A percentile compares a stretch with the other conserved stretches of the same genome.
Evolutionary conservation across 2,329 filamentous ascomycete species (phyloP).

Genomic region (Blastomyces silverae): DNA sequence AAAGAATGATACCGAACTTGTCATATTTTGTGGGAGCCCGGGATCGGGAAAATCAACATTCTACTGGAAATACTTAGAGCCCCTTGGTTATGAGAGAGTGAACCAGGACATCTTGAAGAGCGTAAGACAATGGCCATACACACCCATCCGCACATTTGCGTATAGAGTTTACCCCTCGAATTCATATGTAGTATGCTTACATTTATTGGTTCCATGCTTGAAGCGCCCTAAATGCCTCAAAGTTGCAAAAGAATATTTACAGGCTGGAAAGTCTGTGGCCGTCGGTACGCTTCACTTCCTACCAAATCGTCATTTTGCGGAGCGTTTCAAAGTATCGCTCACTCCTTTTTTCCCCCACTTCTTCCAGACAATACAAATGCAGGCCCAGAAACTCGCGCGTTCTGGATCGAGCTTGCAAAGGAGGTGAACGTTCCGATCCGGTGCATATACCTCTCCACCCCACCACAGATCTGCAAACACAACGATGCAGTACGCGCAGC

Average conservation of each 20-base stretch:
- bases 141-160: background rate
- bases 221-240: slow-evolving; percentile 61
- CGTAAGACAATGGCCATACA: slow-evolving; percentile 33
- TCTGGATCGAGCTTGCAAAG: slow-evolving; percentile 70
- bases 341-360: slow-evolving; percentile 4
- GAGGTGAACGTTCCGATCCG: slow-evolving; percentile 68
- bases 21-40: slow-evolving; percentile 82
- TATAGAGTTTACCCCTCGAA: background rate
- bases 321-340: slow-evolving; percentile 17
- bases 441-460: slow-evolving; percentile 76
- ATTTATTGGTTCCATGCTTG: slow-evolving; percentile 16
- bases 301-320: background rate
- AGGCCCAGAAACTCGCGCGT: slow-evolving; percentile 64
- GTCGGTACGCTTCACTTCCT: slow-evolving; percentile 55
- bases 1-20: slow-evolving; percentile 61
- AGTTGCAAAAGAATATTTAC: slow-evolving; percentile 59
- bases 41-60: slow-evolving; percentile 90
- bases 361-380: slow-evolving; percentile 87
- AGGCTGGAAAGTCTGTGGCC: slow-evolving; percentile 61
- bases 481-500: slow-evolving; percentile 79
- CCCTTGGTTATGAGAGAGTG: slow-evolving; percentile 71
- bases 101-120: slow-evolving; percentile 88
- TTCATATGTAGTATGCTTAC: background rate
- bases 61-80: slow-evolving; percentile 70
- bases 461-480: slow-evolving; percentile 65